Conservation (phyloP, 768 basidiomycete species). For the Panellus pusillus region DNA sequence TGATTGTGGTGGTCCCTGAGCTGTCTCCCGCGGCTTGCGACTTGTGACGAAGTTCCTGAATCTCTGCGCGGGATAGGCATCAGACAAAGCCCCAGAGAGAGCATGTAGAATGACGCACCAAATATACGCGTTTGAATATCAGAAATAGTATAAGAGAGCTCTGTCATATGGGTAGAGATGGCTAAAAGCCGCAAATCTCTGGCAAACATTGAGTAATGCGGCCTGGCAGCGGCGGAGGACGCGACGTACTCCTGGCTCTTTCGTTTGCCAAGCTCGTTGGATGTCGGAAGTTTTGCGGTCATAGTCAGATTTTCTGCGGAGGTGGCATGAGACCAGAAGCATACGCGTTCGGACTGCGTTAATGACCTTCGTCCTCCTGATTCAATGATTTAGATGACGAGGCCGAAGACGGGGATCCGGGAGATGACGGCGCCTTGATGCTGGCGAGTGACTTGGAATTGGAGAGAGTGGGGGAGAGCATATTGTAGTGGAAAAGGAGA, state of each 20-base stretch:
- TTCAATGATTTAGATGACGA: conserved; percentile 58
- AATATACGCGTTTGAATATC: conserved; percentile 91
- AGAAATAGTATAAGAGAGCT: conserved; percentile 81
- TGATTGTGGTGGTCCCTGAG: conserved; percentile 61
- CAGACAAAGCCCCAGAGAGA: neutral
- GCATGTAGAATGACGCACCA: conserved; percentile 50
- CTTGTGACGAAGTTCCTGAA: conserved; percentile 90
- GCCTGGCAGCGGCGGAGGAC: conserved; percentile 16
- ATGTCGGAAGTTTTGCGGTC: conserved; percentile 50
- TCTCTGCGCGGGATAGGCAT: conserved; percentile 51
- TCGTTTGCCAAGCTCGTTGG: conserved; percentile 49
- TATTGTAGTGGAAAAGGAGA: conserved; percentile 26
- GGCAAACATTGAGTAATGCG: conserved; percentile 24
- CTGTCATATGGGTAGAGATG: conserved; percentile 83
- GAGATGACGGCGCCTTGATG: conserved; percentile 37
- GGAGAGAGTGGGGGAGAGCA: conserved; percentile 36
- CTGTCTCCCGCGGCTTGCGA: conserved; percentile 64
- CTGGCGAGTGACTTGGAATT: conserved; percentile 37
- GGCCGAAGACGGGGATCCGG: conserved; percentile 42
- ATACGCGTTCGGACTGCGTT: conserved; percentile 1
- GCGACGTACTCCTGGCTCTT: conserved; percentile 68
- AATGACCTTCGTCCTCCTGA: conserved; percentile 65
- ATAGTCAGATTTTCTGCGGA: conserved; percentile 71
- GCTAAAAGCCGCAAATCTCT: conserved; percentile 78
- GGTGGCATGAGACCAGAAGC: conserved; percentile 15